These are phyloP conservation scores for Pseudohalonectria lignicola DNA, from an alignment of 2,329 filamentous ascomycete species.

Conservation along the genomic window DNA sequence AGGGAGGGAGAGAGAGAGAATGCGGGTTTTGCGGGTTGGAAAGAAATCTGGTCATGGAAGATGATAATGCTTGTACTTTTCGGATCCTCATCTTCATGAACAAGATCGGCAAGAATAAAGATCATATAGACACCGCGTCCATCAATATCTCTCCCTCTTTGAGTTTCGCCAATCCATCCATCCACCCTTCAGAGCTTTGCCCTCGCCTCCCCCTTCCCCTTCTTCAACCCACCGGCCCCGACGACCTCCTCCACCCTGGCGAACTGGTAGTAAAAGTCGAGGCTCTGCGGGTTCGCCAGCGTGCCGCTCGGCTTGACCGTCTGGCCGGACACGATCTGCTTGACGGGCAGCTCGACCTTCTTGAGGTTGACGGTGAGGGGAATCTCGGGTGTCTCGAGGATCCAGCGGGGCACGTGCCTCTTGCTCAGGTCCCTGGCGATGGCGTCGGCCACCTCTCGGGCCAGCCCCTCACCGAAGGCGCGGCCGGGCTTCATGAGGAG, in stretches of 20 bases:
- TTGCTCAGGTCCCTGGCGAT: slow-evolving; percentile 58
- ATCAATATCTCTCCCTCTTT: too few relatives aligned
- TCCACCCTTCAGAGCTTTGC: too few relatives aligned
- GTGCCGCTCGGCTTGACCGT: slow-evolving; percentile 67
- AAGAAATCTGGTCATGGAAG: too few relatives aligned
- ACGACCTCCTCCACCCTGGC: slow-evolving; percentile 55
- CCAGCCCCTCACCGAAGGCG: slow-evolving; percentile 40
- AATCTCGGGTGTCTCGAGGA: slow-evolving; percentile 74
- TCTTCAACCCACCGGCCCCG: too few relatives aligned
- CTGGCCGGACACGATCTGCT: slow-evolving; percentile 71
- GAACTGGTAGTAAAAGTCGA: slow-evolving; percentile 74
- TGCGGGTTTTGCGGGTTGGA: too few relatives aligned
- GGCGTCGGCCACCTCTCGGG: slow-evolving; percentile 47
- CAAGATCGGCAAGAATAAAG: too few relatives aligned
- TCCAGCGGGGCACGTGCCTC: slow-evolving; percentile 65
- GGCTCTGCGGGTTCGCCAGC: slow-evolving; percentile 61
- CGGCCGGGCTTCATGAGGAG: slow-evolving; percentile 44
- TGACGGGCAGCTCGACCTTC: slow-evolving; percentile 76
- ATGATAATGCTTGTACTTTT: too few relatives aligned
- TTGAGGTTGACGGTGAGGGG: slow-evolving; percentile 77
- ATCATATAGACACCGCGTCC: too few relatives aligned
- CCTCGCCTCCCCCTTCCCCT: too few relatives aligned
- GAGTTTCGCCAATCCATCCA: too few relatives aligned
- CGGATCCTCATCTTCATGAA: too few relatives aligned
- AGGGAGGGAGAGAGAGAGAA: too few relatives aligned